Conservation (phyloP, 306 rosid genomes). For the Pyrus bretschneideri region DNA sequence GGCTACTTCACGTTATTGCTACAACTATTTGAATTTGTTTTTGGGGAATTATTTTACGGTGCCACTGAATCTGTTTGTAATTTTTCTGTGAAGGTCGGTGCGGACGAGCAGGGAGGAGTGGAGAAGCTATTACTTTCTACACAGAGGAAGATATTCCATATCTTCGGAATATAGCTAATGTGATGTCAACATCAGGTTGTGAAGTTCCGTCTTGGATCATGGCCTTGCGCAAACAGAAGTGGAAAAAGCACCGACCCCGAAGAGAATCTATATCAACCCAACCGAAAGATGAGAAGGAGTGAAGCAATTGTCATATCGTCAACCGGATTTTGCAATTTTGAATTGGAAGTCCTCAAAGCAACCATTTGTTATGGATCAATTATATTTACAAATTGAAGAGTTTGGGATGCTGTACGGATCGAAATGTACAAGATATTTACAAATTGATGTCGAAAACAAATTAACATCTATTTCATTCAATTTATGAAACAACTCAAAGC, state of each 20-base stretch:
- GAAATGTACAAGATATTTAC: not conserved
- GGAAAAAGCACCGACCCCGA: slow-evolving; percentile 84
- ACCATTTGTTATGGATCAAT: not conserved
- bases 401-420: not conserved
- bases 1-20: not conserved
- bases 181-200: slow-evolving; percentile 79
- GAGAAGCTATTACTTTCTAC: slow-evolving; percentile 85
- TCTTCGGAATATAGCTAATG: slow-evolving; percentile 73
- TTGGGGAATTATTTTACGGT: not conserved
- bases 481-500: not conserved
- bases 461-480: not conserved
- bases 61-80: slow-evolving; percentile 11
- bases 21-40: not conserved
- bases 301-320: not conserved
- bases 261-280: slow-evolving; percentile 69
- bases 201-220: slow-evolving; percentile 78
- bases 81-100: slow-evolving; percentile 62
- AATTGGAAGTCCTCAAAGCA: not conserved
- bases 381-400: not conserved
- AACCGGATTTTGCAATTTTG: not conserved
- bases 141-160: slow-evolving; percentile 78
- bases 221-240: slow-evolving; percentile 65
- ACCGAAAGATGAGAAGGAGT: slow-evolving; percentile 29
- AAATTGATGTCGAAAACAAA: not conserved
- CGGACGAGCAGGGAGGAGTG: slow-evolving; percentile 94